Percentiles rank a stretch among this genome's conserved stretches.
Evolutionary conservation across 169 alveolate species (phyloP).

Genomic region (Theileria orientalis): DNA sequence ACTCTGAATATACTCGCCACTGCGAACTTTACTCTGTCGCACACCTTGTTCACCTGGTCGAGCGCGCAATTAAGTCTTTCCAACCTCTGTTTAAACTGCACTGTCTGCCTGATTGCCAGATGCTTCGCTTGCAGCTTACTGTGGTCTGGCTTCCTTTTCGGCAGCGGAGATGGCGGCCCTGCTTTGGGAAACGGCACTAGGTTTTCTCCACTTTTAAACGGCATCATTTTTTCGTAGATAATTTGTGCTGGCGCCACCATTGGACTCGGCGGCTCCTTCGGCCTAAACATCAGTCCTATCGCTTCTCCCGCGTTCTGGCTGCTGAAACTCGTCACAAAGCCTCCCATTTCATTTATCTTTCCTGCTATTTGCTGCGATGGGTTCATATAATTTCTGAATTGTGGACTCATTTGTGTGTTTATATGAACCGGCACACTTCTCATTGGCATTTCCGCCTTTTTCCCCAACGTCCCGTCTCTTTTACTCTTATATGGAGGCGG

Average conservation of each 20-base stretch:
- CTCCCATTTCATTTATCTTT: background rate
- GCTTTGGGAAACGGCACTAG: background rate
- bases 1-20: constrained; percentile 50
- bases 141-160: no score
- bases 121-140: no score
- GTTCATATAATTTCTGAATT: background rate
- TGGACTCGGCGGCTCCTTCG: background rate
- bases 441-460: background rate
- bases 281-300: background rate
- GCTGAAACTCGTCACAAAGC: background rate
- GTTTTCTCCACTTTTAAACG: background rate
- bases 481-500: background rate
- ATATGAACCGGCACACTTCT: background rate
- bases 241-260: constrained; percentile 1
- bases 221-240: no score
- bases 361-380: background rate
- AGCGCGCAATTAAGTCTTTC: constrained; percentile 6
- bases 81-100: background rate
- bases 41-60: constrained; percentile 3
- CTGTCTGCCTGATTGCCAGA: background rate
- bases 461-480: background rate
- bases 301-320: background rate
- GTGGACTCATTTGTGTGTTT: background rate
- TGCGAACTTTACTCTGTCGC: constrained; percentile 20
- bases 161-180: no score